Percentiles rank a stretch among this genome's conserved stretches.
Evolutionary conservation across 2,329 filamentous ascomycete genomes (phyloP).

Genomic region (Colletotrichum sp.): DNA sequence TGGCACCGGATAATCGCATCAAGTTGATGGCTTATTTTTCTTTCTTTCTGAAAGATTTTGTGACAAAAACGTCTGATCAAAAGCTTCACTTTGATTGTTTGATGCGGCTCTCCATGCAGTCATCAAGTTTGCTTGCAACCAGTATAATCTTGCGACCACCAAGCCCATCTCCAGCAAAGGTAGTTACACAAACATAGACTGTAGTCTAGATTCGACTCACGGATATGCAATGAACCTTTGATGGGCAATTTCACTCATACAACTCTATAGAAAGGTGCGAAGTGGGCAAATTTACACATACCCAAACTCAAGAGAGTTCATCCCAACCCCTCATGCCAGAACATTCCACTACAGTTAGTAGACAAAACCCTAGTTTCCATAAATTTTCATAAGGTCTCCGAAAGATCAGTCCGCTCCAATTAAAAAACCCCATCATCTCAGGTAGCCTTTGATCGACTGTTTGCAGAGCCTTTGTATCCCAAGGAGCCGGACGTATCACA

Average conservation of each 20-base stretch:
- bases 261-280: background rate
- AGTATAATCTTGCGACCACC: background rate
- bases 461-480: background rate
- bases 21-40: background rate
- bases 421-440: background rate
- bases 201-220: background rate
- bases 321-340: background rate
- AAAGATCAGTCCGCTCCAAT: background rate
- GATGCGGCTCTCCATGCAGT: background rate
- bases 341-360: background rate
- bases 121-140: background rate
- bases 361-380: background rate
- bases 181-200: too few relatives aligned
- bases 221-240: background rate
- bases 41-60: background rate
- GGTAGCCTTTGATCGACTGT: background rate
- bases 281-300: background rate
- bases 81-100: background rate
- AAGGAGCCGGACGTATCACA: background rate
- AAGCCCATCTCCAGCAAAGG: background rate
- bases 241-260: background rate
- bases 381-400: background rate
- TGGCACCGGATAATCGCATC: background rate
- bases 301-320: background rate
- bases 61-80: background rate